Evolutionary conservation across 768 basidiomycete genomes (phyloP).

Genomic region (Nidula microcarpa): DNA sequence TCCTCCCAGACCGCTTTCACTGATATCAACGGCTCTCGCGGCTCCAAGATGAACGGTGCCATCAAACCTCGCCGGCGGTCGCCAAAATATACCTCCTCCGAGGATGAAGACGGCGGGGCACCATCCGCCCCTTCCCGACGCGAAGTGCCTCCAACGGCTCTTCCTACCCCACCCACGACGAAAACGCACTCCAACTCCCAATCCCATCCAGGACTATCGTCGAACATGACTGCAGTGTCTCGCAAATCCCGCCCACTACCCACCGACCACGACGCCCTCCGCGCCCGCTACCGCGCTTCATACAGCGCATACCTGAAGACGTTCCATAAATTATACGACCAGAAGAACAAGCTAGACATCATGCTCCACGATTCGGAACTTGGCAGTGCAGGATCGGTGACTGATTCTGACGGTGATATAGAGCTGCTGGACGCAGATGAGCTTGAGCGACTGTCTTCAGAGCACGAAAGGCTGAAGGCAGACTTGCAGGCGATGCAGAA

Average conservation of each 20-base stretch:
- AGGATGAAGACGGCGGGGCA: conserved; percentile 47
- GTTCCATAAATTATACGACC: conserved; percentile 42
- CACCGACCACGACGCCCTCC: conserved; percentile 48
- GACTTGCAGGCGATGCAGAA: conserved; percentile 38
- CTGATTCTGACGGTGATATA: conserved; percentile 52
- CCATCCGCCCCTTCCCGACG: conserved; percentile 6
- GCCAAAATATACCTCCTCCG: conserved; percentile 66
- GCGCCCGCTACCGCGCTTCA: conserved; percentile 45
- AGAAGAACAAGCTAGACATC: conserved; percentile 51
- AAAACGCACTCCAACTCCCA: no score
- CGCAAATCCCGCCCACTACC: conserved; percentile 25
- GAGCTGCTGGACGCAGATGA: conserved; percentile 55
- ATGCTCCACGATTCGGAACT: conserved; percentile 39
- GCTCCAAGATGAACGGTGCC: conserved; percentile 7
- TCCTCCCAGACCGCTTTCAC: conserved; percentile 6
- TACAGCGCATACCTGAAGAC: conserved; percentile 50
- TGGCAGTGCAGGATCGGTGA: conserved; percentile 27
- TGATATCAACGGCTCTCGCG: conserved; percentile 3
- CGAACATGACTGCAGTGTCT: neutral
- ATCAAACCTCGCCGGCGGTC: conserved; percentile 47
- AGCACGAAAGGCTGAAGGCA: conserved; percentile 43
- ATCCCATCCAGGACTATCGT: no score
- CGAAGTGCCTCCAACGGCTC: conserved; percentile 4
- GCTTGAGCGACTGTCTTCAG: conserved; percentile 36
- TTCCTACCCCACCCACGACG: no score